Evolutionary conservation across 2,329 filamentous ascomycete genomes (phyloP), one percentile per base, ranked within the genome.

Genomic region (Alternaria metachromatica): DNA sequence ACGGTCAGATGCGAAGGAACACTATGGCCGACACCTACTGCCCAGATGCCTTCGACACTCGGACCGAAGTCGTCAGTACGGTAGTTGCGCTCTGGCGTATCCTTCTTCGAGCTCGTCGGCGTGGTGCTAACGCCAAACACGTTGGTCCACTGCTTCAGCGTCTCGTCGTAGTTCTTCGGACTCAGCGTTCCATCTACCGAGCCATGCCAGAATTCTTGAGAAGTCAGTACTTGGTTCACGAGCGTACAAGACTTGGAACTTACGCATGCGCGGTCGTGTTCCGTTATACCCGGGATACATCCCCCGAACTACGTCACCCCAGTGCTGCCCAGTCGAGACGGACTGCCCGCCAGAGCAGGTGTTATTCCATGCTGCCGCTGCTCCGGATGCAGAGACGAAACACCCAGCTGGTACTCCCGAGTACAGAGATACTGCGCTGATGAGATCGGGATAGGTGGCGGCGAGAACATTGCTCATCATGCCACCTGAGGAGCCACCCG

Each of bases 161-260:
- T 84, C 79, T 89, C 87, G 43, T 86, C 75, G 71, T 87, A 87
- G 76, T 88, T 88, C 68, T 83, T 81, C 15, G 83, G 83, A 55
- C 80, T 79, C 10, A 89, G 79, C 1, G 82, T 87, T 11, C 75
- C 76, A 71, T 89, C 87, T 3, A 73, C 76, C 41, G 82, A 84
- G 44, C 87, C 87, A 71, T 89, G 87, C 79, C 85, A 88, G 71
- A 88, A 82, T 72, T 87, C 85, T 65, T 15, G 15, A 15, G 25
- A 26, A 28, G 51, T 63, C 54, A 63, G 50, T n/a, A 4, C 12
- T 2, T 53, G 28, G 20, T 37, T 41, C 20, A 11, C 0, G n/a
- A 12, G 30, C 49, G 5, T 3, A 5, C 3, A 6, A 6, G 6
- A 5, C 11, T 6, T 9, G 21, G 6, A 10, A 57, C 59, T 60